Percentiles rank a stretch among this genome's conserved stretches.
Evolutionary conservation across 345 rosid genomes (phyloP).

Genomic region (Populus nigra): DNA sequence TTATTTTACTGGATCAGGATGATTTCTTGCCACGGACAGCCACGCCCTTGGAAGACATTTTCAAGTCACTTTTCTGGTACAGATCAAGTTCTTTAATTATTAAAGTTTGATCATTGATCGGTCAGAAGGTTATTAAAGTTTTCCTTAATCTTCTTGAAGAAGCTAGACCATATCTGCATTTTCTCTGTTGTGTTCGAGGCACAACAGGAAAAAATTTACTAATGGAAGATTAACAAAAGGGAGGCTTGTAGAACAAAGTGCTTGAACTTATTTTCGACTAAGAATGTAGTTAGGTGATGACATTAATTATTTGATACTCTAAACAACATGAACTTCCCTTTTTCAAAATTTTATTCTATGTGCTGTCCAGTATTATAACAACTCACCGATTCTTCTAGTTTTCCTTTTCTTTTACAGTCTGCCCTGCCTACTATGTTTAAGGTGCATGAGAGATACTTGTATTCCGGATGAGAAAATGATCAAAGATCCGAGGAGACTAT

Average conservation of each 20-base stretch:
- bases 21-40: conserved; percentile 95
- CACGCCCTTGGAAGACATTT: conserved; percentile 93
- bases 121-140: not conserved
- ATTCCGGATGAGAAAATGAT: conserved; percentile 80
- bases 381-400: conserved; percentile 8
- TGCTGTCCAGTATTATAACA: not conserved
- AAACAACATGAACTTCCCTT: not conserved
- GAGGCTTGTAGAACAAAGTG: not conserved
- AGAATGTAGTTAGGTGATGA: not conserved
- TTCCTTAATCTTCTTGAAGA: not conserved
- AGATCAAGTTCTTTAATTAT: not conserved
- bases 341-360: not conserved
- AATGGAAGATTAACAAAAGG: not conserved
- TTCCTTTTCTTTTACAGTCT: conserved; percentile 48
- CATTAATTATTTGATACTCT: not conserved
- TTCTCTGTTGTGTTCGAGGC: not conserved
- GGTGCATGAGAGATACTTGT: conserved; percentile 94
- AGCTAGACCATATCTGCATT: not conserved
- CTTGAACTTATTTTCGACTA: not conserved
- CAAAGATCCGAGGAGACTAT: conserved; percentile 90
- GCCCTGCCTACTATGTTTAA: conserved; percentile 81
- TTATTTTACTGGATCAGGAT: conserved; percentile 53
- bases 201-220: not conserved
- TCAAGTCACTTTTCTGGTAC: conserved; percentile 98
- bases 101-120: not conserved